Base-by-base conservation (phyloP, 805 yeast genomes). In the Kuraishia molischiana region DNA sequence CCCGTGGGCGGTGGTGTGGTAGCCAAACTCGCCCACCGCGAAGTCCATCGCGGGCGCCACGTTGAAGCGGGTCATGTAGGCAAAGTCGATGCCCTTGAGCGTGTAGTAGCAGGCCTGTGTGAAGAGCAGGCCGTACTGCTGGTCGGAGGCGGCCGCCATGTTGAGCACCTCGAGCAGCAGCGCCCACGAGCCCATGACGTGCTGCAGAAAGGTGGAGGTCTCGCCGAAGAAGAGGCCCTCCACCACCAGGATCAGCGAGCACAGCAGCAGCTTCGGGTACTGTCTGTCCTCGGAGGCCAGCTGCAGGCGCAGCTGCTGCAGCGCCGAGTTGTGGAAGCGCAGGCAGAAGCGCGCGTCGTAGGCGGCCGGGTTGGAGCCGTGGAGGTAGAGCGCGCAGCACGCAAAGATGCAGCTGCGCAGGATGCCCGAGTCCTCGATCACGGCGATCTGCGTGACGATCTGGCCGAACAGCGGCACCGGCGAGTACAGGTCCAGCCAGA, bases 321-420 rank as follows among this genome's bases (percentile, higher is more conserved):
- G 29, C 4, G 46, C 42, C 3, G 44, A 29, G 24, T 31, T 43
- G 35, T 43, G 40, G 29, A 37, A 41, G 28, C 39, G 41, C 36
- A 43, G 19, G 19, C 44, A 40, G 31, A 41, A 38, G 24, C 28
- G 26, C 28, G 31, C 34, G 24, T 36, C 42, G 30, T 36, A 43
- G 4, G 21, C 34, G 8, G 36, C 31, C n/a, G 46, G 44, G 15
- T 37, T 15, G 10, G 35, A 38, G 3, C 42, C 24, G 26, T 41
- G 46, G 20, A 43, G 28, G 19, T 28, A 41, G 24, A 43, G 40
- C n/a, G 43, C 44, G n/a, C 42, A 38, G 21, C 41, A 41, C 31
- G 44, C 40, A 33, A 38, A 41, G 4, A 43, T 32, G 31, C 40
- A 38, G 34, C 37, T 41, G 9, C 20, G 34, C 31, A 43, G 37